Evolutionary conservation across 1,139 yeast species (phyloP), one percentile per base, ranked within the genome.

Genomic region (Geotrichum aggregatum): DNA sequence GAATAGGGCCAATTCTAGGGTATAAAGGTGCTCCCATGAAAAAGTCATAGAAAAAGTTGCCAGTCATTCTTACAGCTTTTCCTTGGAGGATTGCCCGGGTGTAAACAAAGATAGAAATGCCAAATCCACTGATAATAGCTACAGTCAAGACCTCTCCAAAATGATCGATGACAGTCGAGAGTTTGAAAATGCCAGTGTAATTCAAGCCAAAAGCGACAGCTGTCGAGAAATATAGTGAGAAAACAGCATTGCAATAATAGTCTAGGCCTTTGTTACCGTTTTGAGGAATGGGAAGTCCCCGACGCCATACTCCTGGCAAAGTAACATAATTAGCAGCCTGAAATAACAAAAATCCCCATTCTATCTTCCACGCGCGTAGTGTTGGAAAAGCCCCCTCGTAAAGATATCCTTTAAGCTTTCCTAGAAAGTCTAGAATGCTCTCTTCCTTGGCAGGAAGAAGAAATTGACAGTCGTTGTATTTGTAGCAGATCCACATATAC

Each of bases 11-110:
- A 66, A 92, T 76, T 67, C 98, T 79, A 58, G 98, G 98, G 71
- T 94, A 92, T 67, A 94, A 79, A 47, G 96, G 95, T 13, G 96
- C 96, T 41, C 98, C 98, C 95, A 92, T 84, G 73, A 92, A 92
- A 65, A 89, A 76, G 70, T 92, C 98, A 67, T 91, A 92, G 59
- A 91, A 71, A 64, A 79, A 84, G 70, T 86, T 88, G 14, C 98
- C 98, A 10, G 97, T 83, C 92, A 92, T 82, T 58, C 95, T 77
- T 65, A 87, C 92, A 43, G 83, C 81, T 43, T 87, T 66, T 33
- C 68, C 68, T 53, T 71, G 66, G 46, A 56, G 46, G 22, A 65
- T 70, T 46, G 89, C 78, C 59, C 71, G 71, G 58, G 88, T 65
- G 54, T 89, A 85, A 70, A 80, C 79, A 43, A 81, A 58, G 68